Evolutionary conservation across 2,329 filamentous ascomycete species (phyloP).

Genomic region (Hypoxylon sp.): DNA sequence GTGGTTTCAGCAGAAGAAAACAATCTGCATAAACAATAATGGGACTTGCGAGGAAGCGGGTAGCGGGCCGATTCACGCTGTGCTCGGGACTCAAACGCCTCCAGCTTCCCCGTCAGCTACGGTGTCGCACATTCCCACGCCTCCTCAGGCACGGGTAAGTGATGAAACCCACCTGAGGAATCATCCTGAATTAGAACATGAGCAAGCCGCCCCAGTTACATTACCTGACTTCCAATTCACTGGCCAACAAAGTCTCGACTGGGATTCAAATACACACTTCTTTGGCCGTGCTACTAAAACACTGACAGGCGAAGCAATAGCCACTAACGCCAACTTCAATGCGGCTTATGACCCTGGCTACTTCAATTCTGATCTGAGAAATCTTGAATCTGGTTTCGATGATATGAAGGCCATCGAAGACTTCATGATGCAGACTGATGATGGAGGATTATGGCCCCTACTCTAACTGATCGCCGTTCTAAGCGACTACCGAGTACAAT

Average conservation of each 20-base stretch:
- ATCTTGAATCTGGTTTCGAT: conserved; percentile 22
- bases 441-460: conserved; percentile 34
- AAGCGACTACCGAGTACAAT: not conserved
- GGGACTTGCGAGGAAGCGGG: conserved; percentile 28
- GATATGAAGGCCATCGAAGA: conserved; percentile 40
- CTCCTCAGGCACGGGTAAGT: not conserved
- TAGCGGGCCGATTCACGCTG: conserved; percentile 25
- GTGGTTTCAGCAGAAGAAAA: conserved; percentile 39
- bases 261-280: conserved; percentile 2
- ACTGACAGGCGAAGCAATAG: not conserved
- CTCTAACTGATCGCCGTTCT: conserved; percentile 5
- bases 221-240: conserved; percentile 1
- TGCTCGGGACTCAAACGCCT: conserved; percentile 38
- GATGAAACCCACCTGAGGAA: not conserved
- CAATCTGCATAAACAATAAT: conserved; percentile 34
- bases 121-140: not conserved
- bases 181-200: not conserved
- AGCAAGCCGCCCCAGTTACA: not conserved
- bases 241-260: conserved; percentile 13
- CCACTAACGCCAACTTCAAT: conserved; percentile 2
- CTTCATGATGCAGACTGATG: conserved; percentile 32
- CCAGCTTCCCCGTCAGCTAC: conserved; percentile 30
- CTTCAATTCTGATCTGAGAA: conserved; percentile 13
- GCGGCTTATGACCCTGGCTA: conserved; percentile 12
- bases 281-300: not conserved